Percentiles rank a stretch among this genome's conserved stretches.
Evolutionary conservation across 371 early-diverging fungal species (phyloP).

Genomic region (Funneliformis caledonium): DNA sequence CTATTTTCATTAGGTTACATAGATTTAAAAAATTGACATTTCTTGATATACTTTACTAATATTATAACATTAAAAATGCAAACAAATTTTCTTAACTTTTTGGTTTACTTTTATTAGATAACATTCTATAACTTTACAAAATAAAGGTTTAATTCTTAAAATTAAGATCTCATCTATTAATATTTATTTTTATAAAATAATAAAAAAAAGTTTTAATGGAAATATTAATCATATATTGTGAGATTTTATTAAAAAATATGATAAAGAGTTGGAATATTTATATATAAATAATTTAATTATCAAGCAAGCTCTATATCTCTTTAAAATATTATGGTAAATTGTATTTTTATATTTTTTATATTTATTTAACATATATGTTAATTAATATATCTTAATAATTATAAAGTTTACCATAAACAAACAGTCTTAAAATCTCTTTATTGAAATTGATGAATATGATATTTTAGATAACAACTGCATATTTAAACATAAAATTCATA

Average conservation of each 20-base stretch:
- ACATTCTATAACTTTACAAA: background rate
- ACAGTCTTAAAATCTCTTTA: no score
- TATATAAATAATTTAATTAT: background rate
- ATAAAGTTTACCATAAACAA: background rate
- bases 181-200: background rate
- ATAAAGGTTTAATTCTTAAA: background rate
- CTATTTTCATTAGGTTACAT: background rate
- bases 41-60: background rate
- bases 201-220: background rate
- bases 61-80: conserved; percentile 24
- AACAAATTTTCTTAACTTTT: conserved; percentile 32
- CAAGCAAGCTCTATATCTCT: conserved; percentile 4
- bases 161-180: background rate
- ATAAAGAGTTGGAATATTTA: background rate
- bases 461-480: background rate
- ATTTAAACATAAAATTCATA: background rate
- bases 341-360: no score
- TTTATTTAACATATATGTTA: no score
- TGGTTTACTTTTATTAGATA: background rate
- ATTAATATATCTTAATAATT: no score
- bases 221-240: background rate
- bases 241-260: background rate
- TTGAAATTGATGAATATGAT: conserved; percentile 18
- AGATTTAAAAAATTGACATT: conserved; percentile 41
- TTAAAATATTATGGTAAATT: background rate